phyloP scores from a whole-genome alignment of 345 rosid genomes.

The Ceriops tagal region DNA sequence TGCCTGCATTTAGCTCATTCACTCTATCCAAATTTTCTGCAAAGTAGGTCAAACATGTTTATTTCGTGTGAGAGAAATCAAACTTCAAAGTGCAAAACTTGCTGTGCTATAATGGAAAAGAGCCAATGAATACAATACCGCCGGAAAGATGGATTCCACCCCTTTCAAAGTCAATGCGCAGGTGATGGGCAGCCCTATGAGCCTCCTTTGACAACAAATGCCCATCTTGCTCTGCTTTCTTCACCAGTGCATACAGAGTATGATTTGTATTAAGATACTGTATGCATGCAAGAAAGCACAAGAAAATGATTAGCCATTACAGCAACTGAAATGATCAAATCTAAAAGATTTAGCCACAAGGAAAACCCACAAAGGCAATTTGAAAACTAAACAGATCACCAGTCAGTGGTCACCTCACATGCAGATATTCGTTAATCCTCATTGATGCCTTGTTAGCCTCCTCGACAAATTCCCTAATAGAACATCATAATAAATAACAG shows the following conservation, averaged over 20 bases:
- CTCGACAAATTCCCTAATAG: conserved; percentile 72
- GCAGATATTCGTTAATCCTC: conserved; percentile 87
- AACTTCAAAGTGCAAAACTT: conserved; percentile 1
- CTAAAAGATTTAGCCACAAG: conserved; percentile 9
- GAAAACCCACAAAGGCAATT: conserved; percentile 1
- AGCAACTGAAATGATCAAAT: not conserved
- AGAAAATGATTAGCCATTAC: not conserved
- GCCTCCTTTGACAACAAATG: conserved; percentile 70
- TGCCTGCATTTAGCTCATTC: conserved; percentile 60
- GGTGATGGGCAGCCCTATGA: conserved; percentile 67
- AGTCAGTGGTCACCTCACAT: conserved; percentile 99
- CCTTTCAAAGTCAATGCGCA: conserved; percentile 77
- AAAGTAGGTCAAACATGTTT: conserved; percentile 14
- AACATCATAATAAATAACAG: not conserved
- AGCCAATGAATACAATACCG: conserved; percentile 31
- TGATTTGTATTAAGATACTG: conserved; percentile 86
- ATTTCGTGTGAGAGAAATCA: not conserved
- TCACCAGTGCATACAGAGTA: conserved; percentile 73
- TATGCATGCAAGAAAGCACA: conserved; percentile 17
- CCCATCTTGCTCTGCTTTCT: conserved; percentile 69
- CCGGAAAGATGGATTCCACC: conserved; percentile 89
- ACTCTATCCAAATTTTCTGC: conserved; percentile 80
- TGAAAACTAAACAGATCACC: conserved; percentile 27
- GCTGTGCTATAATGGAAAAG: conserved; percentile 1
- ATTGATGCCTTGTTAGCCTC: conserved; percentile 86